Conservation (phyloP, 2,329 filamentous ascomycete genomes). For the Nemania sp. region DNA sequence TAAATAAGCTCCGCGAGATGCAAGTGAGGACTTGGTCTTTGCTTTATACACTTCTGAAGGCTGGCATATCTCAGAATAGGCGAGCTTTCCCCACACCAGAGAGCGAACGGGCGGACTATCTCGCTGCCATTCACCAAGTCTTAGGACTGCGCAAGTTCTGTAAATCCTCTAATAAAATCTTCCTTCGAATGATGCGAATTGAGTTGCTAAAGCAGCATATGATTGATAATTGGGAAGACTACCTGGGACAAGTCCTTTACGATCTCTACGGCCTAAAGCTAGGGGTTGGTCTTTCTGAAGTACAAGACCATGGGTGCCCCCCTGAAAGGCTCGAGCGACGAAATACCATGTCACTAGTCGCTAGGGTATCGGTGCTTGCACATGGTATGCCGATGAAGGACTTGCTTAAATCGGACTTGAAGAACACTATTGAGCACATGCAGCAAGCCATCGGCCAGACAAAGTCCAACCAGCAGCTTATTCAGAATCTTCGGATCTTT, state of each 20-base stretch:
- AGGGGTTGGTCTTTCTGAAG: conserved; percentile 72
- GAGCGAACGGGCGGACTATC: conserved; percentile 80
- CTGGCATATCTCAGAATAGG: conserved; percentile 75
- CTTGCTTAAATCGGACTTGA: conserved; percentile 89
- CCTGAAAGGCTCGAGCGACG: conserved; percentile 81
- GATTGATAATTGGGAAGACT: conserved; percentile 85
- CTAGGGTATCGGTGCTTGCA: conserved; percentile 84
- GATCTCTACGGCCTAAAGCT: conserved; percentile 87
- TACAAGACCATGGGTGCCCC: conserved; percentile 83
- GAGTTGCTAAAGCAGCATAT: conserved; percentile 83
- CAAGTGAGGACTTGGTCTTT: conserved; percentile 90
- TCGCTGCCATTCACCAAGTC: conserved; percentile 85
- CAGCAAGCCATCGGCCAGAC: conserved; percentile 85
- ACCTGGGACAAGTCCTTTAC: conserved; percentile 86
- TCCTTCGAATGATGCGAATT: conserved; percentile 88
- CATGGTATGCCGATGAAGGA: conserved; percentile 90
- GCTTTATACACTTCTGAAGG: conserved; percentile 83
- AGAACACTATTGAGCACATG: conserved; percentile 90
- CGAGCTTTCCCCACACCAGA: conserved; percentile 73
- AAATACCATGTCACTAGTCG: conserved; percentile 83
- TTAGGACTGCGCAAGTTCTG: conserved; percentile 87
- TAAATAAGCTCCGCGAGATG: conserved; percentile 84
- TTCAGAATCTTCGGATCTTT: conserved; percentile 88
- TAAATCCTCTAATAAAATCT: conserved; percentile 85
- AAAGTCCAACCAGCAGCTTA: conserved; percentile 82